Base-by-base conservation (phyloP, 306 rosid species). In the Aeschynomene evenia region DNA sequence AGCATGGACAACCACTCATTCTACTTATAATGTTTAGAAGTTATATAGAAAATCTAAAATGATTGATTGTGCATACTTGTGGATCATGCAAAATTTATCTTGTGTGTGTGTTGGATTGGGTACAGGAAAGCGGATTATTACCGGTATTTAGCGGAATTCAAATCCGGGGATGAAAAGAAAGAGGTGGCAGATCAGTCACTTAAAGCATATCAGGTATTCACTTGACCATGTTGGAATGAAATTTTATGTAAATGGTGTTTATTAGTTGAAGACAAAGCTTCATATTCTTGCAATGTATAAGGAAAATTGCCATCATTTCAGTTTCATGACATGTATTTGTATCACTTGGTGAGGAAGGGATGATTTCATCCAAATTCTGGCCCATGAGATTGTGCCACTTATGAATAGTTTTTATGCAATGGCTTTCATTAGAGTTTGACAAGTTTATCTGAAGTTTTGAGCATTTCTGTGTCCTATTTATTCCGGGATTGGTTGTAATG, bases 61-160 rank as follows among this genome's bases (percentile, higher is more conserved):
- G n/a, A n/a, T n/a, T n/a, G n/a, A n/a, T n/a, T n/a, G n/a, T n/a
- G n/a, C n/a, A n/a, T n/a, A n/a, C n/a, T n/a, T n/a, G n/a, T n/a
- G 31, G 0, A 28, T 4, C 31, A 28, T 28, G 31, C 31, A 28
- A 28, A 6, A 28, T 28, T 28, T 28, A 28, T 48, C 6, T 20
- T 55, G 22, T 53, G 39, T 29, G 31, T 63, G 24, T 22, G 23
- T 62, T 72, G 33, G 42, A 6, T 81, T 72, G 34, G 50, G 18
- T 81, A 79, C 73, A 81, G 85, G 85, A 81, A 81, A 68, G 85
- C 74, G 13, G 79, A 81, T 46, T 81, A 77, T 40, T 63, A 61
- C 42, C 52, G 82, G 9, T 77, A 81, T 33, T 77, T 81, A 48
- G 85, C 85, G 0, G 82, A 81, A 55, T 77, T 81, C 73, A 81